Percentiles rank a stretch among this genome's conserved stretches.
Conservation (phyloP, 2,329 filamentous ascomycete genomes). For the Claviceps purpurea region DNA sequence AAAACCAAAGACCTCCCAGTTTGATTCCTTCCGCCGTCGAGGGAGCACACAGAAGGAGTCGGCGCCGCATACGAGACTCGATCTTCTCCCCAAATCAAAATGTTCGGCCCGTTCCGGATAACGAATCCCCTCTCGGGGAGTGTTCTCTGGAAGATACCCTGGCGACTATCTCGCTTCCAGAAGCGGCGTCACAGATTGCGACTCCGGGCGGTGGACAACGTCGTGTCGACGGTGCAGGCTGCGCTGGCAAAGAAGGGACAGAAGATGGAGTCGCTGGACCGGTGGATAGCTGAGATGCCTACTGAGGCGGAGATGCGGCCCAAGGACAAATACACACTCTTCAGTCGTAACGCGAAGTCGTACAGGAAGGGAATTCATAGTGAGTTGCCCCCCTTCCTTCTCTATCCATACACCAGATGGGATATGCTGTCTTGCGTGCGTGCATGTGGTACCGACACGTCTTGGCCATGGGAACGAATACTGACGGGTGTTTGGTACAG, state of each 20-base stretch:
- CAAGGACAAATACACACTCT: slow-evolving; percentile 95
- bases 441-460: not conserved
- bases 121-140: slow-evolving; percentile 66
- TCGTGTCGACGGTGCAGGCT: slow-evolving; percentile 70
- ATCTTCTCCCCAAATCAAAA: slow-evolving; percentile 20
- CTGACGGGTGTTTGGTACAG: slow-evolving; percentile 28
- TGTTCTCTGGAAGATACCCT: slow-evolving; percentile 93
- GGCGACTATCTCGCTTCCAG: slow-evolving; percentile 84
- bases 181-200: slow-evolving; percentile 78
- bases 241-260: slow-evolving; percentile 64
- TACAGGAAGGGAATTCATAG: slow-evolving; percentile 98
- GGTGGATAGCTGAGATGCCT: slow-evolving; percentile 95
- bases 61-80: not conserved
- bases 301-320: slow-evolving; percentile 91
- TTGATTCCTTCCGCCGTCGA: no score
- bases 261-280: slow-evolving; percentile 63
- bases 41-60: no score
- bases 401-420: no score
- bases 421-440: not conserved
- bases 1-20: no score
- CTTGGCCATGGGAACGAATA: not conserved
- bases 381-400: slow-evolving; percentile 30
- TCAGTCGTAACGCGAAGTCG: slow-evolving; percentile 87
- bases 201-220: slow-evolving; percentile 69
- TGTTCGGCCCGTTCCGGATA: slow-evolving; percentile 76